Evolutionary conservation across 345 rosid species (phyloP).

Genomic region (Tarenaya hassleriana): DNA sequence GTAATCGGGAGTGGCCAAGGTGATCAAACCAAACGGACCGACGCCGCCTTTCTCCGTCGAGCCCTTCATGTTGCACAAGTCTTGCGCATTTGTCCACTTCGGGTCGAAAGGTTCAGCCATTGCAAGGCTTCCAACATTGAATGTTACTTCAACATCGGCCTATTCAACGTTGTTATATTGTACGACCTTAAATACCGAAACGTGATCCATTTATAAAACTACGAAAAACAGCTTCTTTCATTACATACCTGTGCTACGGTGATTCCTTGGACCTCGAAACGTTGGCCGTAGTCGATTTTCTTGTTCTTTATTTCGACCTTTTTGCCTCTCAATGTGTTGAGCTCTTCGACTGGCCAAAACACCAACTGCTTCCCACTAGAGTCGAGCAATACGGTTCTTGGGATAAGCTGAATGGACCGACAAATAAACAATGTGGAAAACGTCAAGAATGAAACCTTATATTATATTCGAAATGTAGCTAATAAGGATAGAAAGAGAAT

Average conservation of each 20-base stretch:
- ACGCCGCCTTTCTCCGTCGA: conserved; percentile 49
- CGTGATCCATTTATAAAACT: too few relatives aligned
- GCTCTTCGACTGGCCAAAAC: conserved; percentile 73
- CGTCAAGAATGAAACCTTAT: too few relatives aligned
- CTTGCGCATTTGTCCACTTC: conserved; percentile 43
- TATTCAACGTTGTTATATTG: too few relatives aligned
- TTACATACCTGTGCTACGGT: conserved; percentile 64
- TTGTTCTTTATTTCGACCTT: conserved; percentile 29
- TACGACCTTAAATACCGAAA: too few relatives aligned
- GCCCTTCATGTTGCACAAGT: conserved; percentile 46
- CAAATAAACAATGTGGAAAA: too few relatives aligned
- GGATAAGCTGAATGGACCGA: conserved; percentile 34
- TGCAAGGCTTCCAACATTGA: conserved; percentile 44
- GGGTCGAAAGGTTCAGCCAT: conserved; percentile 55
- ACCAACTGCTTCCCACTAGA: conserved; percentile 45
- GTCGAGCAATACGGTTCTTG: conserved; percentile 65
- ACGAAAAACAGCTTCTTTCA: not conserved
- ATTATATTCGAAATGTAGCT: too few relatives aligned
- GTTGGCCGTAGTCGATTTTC: conserved; percentile 36
- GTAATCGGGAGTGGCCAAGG: conserved; percentile 53
- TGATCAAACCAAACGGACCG: conserved; percentile 85
- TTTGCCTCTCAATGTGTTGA: conserved; percentile 39
- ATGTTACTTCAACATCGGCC: conserved; percentile 76
- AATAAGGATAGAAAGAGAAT: too few relatives aligned
- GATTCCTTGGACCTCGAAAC: conserved; percentile 51